Base-by-base conservation (phyloP, 306 rosid genomes). In the Dryas octopetala region DNA sequence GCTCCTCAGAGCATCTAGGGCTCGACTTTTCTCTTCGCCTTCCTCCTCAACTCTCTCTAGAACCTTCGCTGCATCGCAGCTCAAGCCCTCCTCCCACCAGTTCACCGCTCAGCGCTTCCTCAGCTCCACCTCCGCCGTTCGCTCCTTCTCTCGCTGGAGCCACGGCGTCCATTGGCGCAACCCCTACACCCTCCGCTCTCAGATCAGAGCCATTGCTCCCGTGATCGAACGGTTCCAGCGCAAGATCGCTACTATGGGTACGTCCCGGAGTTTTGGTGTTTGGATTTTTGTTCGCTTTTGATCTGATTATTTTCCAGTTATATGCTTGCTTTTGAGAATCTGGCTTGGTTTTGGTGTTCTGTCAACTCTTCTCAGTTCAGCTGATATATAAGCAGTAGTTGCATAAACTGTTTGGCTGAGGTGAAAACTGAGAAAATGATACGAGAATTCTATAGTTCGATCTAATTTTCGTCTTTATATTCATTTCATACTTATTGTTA, bases 121-220 rank as follows among this genome's bases (percentile, higher is more conserved):
- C 9, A 59, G 76, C 49, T 79, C 69, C 50, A 72, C 91, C 50
- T 50, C 91, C 50, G 61, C 91, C 16, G 47, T 73, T 1, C 83
- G 86, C 62, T 78, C 87, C 61, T 64, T 74, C 14, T 59, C 89
- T 5, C 88, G 91, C 6, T 93, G 93, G 96, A 91, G 97, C 74
- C 97, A 89, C 83, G 85, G 91, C 65, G 80, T 87, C 63, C 84
- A 57, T n/a, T 90, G 96, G 97, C 80, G 90, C 66, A 84, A 93
- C 46, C 87, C 93, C 0, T 59, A 73, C 81, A 76, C 86, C 65
- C 87, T 89, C 47, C 93, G 96, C 59, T 82, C 93, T 60, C 97
- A 93, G 96, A 89, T 93, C 97, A 89, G 96, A 79, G 86, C 96
- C 26, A 70, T 76, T 5, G 85, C 97, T 81, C 98, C 98, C 2